Conservation (phyloP, 2,329 filamentous ascomycete genomes). For the Neoscytalidium dimidiatum region DNA sequence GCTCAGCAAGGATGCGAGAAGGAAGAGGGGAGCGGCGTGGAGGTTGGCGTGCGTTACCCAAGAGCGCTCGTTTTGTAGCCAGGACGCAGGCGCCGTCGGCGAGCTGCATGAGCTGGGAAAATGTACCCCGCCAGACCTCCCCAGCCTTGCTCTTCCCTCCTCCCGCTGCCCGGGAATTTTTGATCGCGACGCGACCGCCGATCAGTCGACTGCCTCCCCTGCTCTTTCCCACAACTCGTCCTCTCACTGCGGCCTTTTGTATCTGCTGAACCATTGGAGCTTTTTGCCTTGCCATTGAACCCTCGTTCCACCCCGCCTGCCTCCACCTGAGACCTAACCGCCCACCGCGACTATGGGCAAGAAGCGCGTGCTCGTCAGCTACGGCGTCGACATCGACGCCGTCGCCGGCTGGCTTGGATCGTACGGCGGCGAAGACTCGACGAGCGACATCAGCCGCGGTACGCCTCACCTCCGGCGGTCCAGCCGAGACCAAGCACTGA, state of each 20-base stretch:
- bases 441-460: slow-evolving; percentile 72
- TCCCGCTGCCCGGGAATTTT: not conserved
- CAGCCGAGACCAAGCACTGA: not conserved
- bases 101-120: not conserved
- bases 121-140: not conserved
- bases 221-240: not conserved
- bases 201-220: not conserved
- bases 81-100: not conserved
- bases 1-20: too few relatives aligned
- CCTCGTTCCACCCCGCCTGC: not conserved
- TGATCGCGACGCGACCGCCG: too few relatives aligned
- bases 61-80: not conserved
- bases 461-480: slow-evolving; percentile 11
- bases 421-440: slow-evolving; percentile 72
- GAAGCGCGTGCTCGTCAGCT: slow-evolving; percentile 59
- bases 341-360: slow-evolving; percentile 39
- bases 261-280: not conserved
- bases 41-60: too few relatives aligned
- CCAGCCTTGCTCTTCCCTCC: too few relatives aligned
- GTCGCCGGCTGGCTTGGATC: slow-evolving; percentile 75
- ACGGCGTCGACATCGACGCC: slow-evolving; percentile 73
- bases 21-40: too few relatives aligned
- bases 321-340: not conserved
- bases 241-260: not conserved
- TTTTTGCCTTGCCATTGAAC: not conserved